These are phyloP conservation scores for Linum tenue DNA, from an alignment of 345 rosid genomes.

Conservation along the genomic window DNA sequence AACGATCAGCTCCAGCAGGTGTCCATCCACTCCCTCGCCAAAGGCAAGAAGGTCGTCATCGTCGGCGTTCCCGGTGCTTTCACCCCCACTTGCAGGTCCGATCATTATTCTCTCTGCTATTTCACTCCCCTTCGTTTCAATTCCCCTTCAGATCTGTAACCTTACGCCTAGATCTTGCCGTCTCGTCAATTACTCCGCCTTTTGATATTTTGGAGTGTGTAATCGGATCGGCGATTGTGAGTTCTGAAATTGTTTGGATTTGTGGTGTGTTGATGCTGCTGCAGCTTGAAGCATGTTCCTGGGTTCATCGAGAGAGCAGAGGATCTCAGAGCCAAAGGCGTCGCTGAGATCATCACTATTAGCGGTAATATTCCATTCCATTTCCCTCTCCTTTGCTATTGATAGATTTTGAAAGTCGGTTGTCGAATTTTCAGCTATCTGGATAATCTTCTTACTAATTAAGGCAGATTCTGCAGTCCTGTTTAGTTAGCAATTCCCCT, in stretches of 20 bases:
- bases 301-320: constrained; percentile 88
- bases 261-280: neutral
- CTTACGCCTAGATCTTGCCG: too few species aligned
- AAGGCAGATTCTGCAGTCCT: too few species aligned
- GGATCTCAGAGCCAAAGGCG: constrained; percentile 72
- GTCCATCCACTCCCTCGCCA: constrained; percentile 69
- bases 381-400: neutral
- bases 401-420: neutral
- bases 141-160: neutral
- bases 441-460: too few species aligned
- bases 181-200: too few species aligned
- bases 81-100: constrained; percentile 96
- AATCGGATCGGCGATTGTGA: neutral
- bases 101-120: neutral
- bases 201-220: too few species aligned
- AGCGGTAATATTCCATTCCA: constrained; percentile 42
- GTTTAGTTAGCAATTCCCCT: too few species aligned
- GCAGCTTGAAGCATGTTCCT: constrained; percentile 88
- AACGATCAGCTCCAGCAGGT: constrained; percentile 68
- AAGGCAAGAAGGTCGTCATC: constrained; percentile 74
- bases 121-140: neutral
- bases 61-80: constrained; percentile 99
- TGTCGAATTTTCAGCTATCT: neutral
- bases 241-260: neutral
- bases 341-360: constrained; percentile 63